Base-by-base conservation (phyloP, 2,329 filamentous ascomycete genomes). In the Sporothrix brasiliensis region DNA sequence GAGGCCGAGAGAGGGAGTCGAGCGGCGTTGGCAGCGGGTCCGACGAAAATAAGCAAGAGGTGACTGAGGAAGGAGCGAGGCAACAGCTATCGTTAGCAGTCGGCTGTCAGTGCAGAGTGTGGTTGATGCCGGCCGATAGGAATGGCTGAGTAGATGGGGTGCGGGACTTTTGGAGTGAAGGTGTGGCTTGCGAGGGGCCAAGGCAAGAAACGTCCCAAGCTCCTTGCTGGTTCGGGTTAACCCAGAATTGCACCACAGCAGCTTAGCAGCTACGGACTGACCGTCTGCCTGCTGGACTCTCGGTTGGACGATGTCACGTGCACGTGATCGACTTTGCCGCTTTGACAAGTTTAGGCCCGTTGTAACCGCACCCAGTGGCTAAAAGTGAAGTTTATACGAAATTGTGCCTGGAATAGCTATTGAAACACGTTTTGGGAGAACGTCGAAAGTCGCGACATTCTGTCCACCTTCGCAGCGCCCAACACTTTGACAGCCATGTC, bases 401-500 rank as follows among this genome's bases (percentile, higher is more conserved):
- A 30, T 30, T 0, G 66, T 16, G 52, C 60, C 14, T n/a, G 24
- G 4, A 41, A 39, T 19, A 60, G 34, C 53, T 60, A 13, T 14
- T 24, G 21, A n/a, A 44, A 41, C 2, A 7, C 34, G 7, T 19
- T 44, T 30, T 49, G 27, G 41, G 49, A 41, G 41, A 49, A 49
- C 7, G 13, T 49, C 44, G 24, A 27, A 24, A 34, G 56, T 41
- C 13, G 4, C 24, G 50, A 44, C 27, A 21, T 14, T 14, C 19
- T 49, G 13, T 7, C 13, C 50, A 47, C 24, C 34, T 1, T 44
- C 14, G 34, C 41, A 9, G n/a, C 54, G 19, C 9, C 34, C 30
- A 44, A 27, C 54, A 39, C 50, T 24, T 30, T 5, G 39, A 9
- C 61, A 19, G 14, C 39, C 53, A 97, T 98, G 94, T 94, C 93